phyloP scores from a whole-genome alignment of 208 protist species.

The Leishmania martiniquensis region DNA sequence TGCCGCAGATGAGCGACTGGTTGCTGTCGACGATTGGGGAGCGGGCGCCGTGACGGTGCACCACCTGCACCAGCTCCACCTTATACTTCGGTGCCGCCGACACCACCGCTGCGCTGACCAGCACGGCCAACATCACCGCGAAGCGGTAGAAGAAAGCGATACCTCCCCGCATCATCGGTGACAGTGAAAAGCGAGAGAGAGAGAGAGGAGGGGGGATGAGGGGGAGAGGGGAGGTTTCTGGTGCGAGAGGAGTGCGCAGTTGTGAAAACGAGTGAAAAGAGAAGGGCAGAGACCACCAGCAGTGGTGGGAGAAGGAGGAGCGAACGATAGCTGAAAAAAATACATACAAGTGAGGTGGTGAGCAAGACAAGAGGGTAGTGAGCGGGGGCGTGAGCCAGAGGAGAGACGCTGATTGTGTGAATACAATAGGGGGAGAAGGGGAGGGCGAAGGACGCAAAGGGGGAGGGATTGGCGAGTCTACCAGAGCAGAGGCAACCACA shows the following conservation, averaged over 20 bases:
- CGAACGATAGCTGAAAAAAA: not conserved
- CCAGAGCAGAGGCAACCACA: not conserved
- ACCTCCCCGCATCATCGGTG: conserved; percentile 12
- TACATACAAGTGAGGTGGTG: conserved; percentile 6
- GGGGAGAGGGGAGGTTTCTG: not conserved
- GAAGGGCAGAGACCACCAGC: not conserved
- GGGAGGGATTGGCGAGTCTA: no score
- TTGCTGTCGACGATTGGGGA: conserved; percentile 35
- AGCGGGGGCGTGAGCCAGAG: not conserved
- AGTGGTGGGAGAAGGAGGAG: not conserved
- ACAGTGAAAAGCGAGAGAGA: no score
- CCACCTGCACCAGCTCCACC: conserved; percentile 48
- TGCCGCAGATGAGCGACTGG: conserved; percentile 46
- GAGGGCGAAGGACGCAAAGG: not conserved
- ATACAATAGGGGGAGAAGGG: not conserved
- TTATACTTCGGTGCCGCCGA: conserved; percentile 28
- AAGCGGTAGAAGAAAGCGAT: conserved; percentile 22
- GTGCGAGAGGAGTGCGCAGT: not conserved
- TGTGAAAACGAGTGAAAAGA: not conserved
- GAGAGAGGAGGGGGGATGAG: not conserved
- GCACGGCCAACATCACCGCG: conserved; percentile 39
- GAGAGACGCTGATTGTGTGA: not conserved
- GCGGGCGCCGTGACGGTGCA: conserved; percentile 68
- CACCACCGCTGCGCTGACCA: conserved; percentile 7
- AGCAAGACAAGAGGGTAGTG: not conserved